These are phyloP conservation scores for Naganishia cerealis DNA, from an alignment of 1,284 basidiomycete genomes.

Conservation along the genomic window DNA sequence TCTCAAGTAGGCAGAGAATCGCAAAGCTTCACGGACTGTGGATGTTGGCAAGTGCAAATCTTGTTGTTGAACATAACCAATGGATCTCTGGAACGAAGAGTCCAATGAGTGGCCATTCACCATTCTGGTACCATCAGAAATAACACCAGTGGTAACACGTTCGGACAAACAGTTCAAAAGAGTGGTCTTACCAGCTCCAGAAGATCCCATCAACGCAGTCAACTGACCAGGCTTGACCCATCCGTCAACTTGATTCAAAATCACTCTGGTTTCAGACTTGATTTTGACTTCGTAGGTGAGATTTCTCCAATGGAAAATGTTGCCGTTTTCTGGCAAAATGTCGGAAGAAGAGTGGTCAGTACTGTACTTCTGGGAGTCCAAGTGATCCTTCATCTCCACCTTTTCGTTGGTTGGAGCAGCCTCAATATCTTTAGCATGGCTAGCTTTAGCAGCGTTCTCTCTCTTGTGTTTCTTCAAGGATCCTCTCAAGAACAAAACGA, in stretches of 20 bases:
- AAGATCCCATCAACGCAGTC: constrained; percentile 57
- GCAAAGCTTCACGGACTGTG: constrained; percentile 73
- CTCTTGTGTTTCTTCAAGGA: not conserved
- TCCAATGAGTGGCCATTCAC: constrained; percentile 56
- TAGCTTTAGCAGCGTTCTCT: not conserved
- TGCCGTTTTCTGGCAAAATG: no score
- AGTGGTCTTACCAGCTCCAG: constrained; percentile 52
- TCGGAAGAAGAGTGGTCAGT: not conserved
- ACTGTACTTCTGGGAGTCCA: no score
- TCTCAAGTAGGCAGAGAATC: no score
- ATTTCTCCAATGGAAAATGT: constrained; percentile 55
- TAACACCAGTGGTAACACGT: constrained; percentile 48
- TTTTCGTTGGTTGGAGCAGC: constrained; percentile 11
- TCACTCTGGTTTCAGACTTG: constrained; percentile 49
- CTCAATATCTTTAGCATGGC: no score
- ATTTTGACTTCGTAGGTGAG: constrained; percentile 56
- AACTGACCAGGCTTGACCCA: constrained; percentile 58
- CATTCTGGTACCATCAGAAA: constrained; percentile 54
- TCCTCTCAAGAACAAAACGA: constrained; percentile 7
- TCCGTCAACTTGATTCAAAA: constrained; percentile 58
- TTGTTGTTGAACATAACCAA: constrained; percentile 54
- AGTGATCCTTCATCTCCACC: no score
- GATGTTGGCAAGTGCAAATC: constrained; percentile 34
- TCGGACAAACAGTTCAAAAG: constrained; percentile 56
- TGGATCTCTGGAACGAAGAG: constrained; percentile 57